Evolutionary conservation across 768 basidiomycete species (phyloP), one percentile per base, ranked within the genome.

Genomic region (Phaffia australis): DNA sequence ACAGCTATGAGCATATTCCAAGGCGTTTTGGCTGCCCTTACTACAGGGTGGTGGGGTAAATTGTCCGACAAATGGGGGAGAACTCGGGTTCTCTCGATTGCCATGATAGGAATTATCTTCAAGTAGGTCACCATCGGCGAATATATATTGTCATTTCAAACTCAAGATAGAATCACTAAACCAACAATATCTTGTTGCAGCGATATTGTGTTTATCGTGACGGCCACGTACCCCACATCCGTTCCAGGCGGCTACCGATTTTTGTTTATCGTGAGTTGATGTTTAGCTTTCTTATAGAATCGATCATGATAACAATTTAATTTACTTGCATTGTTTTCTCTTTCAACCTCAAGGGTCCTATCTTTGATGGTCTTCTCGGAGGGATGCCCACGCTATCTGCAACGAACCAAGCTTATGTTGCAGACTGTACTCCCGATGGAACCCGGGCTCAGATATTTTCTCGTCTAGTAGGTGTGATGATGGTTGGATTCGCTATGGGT

Each of bases 21-120:
- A 84, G 89, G 88, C 60, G 73, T 83, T 8, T 79, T 95, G 50
- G 87, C 87, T 60, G 88, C 88, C 0, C 77, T 89, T 56, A 88
- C 87, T 4, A 89, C 89, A 0, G 88, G 87, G 0, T 87, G 85
- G 78, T 95, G 91, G 91, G 88, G 88, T 60, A 81, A 84, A 58
- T 82, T 85, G 51, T 85, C 87, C 14, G 90, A 93, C 74, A 76
- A 80, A 11, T 78, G 84, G 69, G 91, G 91, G 14, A 81, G 91
- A 47, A 90, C 85, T 57, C 81, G 81, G 29, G 82, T 93, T 54
- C 82, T 93, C 65, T 81, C 82, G 1, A 75, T 83, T 19, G 81
- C 85, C 48, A 79, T 86, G 7, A 68, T 84, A 23, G 89, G 91
- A 19, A 80, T 90, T 1, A 79, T 89, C 63, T 76, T 83, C 70